A percentile compares a stretch with the other conserved stretches of the same genome.
These are phyloP conservation scores for Aquilaria sinensis DNA, from an alignment of 345 rosid species.

Conservation along the genomic window DNA sequence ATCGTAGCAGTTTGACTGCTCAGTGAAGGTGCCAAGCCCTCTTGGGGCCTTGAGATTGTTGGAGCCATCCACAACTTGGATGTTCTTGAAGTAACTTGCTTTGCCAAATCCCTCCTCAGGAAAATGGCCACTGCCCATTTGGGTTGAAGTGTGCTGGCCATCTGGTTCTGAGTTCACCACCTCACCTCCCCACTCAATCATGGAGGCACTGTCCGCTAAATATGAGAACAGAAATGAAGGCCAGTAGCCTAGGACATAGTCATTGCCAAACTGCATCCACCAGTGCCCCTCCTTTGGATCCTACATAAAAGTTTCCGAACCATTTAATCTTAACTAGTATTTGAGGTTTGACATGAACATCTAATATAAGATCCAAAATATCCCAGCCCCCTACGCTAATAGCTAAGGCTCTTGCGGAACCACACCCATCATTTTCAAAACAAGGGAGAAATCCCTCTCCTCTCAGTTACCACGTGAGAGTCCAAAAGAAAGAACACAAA, in stretches of 20 bases:
- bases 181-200: conserved; percentile 99
- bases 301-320: conserved; percentile 21
- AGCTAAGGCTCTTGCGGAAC: background rate
- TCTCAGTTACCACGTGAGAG: background rate
- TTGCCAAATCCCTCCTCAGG: conserved; percentile 96
- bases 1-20: conserved; percentile 91
- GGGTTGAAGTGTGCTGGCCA: conserved; percentile 87
- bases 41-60: conserved; percentile 93
- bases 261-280: conserved; percentile 99
- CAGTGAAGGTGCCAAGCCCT: conserved; percentile 85
- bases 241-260: conserved; percentile 86
- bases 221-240: conserved; percentile 94
- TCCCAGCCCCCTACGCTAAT: no score
- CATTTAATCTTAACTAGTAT: background rate
- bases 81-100: conserved; percentile 85
- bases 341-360: background rate
- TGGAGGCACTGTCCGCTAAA: conserved; percentile 83
- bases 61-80: conserved; percentile 81
- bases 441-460: background rate
- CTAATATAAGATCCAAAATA: background rate
- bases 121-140: conserved; percentile 93
- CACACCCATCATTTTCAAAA: no score
- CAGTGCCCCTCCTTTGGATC: conserved; percentile 97
- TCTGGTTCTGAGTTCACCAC: conserved; percentile 85
- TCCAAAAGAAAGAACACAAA: conserved; percentile 12